These are phyloP conservation scores for Kodamaea ohmeri DNA, from an alignment of 1,139 yeast species.

Conservation along the genomic window DNA sequence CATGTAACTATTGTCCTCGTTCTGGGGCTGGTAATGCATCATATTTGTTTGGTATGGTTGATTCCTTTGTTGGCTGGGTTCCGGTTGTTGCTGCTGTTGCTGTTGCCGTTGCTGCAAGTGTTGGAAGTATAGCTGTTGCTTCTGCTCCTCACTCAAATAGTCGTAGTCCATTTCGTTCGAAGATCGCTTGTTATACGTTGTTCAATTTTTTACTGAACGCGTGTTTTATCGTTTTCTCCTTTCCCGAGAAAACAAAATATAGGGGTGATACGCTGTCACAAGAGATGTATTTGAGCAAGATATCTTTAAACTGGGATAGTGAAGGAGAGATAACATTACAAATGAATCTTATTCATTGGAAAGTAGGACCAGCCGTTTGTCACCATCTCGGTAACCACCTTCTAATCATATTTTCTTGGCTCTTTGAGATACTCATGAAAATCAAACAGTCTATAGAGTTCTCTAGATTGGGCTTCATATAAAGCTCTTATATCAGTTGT, in stretches of 20 bases:
- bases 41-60: slow-evolving; percentile 15
- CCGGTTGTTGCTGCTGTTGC: slow-evolving; percentile 19
- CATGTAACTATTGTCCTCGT: slow-evolving; percentile 37
- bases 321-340: too few species aligned
- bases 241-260: not conserved
- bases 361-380: too few species aligned
- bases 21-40: slow-evolving; percentile 14
- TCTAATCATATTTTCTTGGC: too few species aligned
- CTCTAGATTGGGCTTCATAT: too few species aligned
- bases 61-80: slow-evolving; percentile 14
- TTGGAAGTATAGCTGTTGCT: slow-evolving; percentile 31
- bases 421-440: too few species aligned
- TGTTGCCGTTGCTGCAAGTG: slow-evolving; percentile 22
- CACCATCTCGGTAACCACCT: too few species aligned
- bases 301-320: too few species aligned
- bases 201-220: slow-evolving; percentile 4
- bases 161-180: slow-evolving; percentile 29
- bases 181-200: slow-evolving; percentile 1
- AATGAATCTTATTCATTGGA: too few species aligned
- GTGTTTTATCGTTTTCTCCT: not conserved
- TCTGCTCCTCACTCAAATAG: slow-evolving; percentile 33
- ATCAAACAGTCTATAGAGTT: too few species aligned
- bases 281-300: too few species aligned
- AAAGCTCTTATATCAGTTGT: too few species aligned
- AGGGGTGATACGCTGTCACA: not conserved